Evolutionary conservation across 139 green algal genomes (phyloP).

Genomic region (Pleodorina starrii): DNA sequence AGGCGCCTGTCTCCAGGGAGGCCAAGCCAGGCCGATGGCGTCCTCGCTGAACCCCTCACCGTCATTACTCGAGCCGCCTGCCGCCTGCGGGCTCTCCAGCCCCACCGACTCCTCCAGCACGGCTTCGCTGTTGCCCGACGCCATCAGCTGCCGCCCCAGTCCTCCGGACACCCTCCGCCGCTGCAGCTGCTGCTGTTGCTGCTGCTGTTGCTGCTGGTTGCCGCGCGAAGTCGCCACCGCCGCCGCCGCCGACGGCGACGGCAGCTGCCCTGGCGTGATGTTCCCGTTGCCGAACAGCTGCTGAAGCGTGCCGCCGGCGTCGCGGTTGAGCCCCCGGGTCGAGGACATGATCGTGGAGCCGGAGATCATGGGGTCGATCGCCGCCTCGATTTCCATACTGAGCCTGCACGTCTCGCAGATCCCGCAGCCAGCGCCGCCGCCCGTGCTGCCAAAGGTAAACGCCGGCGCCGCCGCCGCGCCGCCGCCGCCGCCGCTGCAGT

Average conservation of each 20-base stretch:
- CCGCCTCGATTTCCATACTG: constrained; percentile 44
- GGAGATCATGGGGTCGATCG: constrained; percentile 32
- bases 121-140: background rate
- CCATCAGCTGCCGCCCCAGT: background rate
- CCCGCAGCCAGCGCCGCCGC: background rate
- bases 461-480: background rate
- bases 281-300: too few relatives aligned
- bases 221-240: background rate
- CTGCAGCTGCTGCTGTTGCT: too few relatives aligned
- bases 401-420: constrained; percentile 26
- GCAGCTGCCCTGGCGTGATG: background rate
- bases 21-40: too few relatives aligned
- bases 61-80: too few relatives aligned
- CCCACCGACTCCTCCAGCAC: background rate
- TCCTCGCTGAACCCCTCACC: too few relatives aligned
- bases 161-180: background rate
- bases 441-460: background rate
- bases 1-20: too few relatives aligned
- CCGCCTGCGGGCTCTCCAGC: constrained; percentile 13
- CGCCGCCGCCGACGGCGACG: background rate
- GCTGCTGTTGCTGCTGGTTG: too few relatives aligned
- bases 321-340: background rate
- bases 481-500: background rate
- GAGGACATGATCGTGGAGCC: background rate
- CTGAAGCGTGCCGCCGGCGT: too few relatives aligned